Conservation (phyloP, 495 filamentous ascomycete genomes). For the Tuber aestivum region DNA sequence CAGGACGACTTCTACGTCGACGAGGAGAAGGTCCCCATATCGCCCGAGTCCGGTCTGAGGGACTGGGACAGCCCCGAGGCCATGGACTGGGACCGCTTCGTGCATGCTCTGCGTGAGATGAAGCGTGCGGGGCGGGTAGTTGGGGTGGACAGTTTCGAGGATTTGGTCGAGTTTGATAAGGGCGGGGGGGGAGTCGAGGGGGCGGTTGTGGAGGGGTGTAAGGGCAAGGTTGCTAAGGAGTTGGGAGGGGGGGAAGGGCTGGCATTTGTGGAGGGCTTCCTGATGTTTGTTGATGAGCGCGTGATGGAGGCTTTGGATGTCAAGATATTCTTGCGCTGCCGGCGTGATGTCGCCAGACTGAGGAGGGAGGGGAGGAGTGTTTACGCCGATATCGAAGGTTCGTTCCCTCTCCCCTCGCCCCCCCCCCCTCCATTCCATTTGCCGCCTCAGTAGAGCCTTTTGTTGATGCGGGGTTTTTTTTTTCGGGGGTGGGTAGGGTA, state of each 20-base stretch:
- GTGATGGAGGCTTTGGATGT: conserved; percentile 49
- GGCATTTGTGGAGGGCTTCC: conserved; percentile 72
- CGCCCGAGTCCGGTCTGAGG: conserved; percentile 51
- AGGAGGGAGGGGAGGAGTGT: conserved; percentile 68
- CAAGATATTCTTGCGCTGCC: conserved; percentile 66
- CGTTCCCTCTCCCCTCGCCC: neutral
- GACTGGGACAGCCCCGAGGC: conserved; percentile 85
- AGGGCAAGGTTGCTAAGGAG: conserved; percentile 1
- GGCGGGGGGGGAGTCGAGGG: conserved; percentile 43
- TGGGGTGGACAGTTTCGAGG: conserved; percentile 64
- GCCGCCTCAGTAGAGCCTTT: neutral
- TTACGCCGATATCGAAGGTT: conserved; percentile 70
- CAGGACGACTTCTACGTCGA: conserved; percentile 87
- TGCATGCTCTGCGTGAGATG: conserved; percentile 57
- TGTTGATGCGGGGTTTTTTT: neutral
- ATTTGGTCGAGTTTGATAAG: conserved; percentile 60
- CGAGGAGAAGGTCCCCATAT: conserved; percentile 61
- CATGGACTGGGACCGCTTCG: conserved; percentile 61
- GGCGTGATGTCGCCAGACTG: conserved; percentile 50
- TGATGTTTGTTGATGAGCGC: conserved; percentile 56
- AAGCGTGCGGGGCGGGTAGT: conserved; percentile 60
- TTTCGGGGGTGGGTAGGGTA: conserved; percentile 62
- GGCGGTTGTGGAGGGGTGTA: conserved; percentile 38
- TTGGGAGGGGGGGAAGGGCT: conserved; percentile 39
- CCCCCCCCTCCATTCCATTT: neutral